Evolutionary conservation across 2,329 filamentous ascomycete species (phyloP), one percentile per base, ranked within the genome.

Genomic region (Akanthomyces uredinophilus): DNA sequence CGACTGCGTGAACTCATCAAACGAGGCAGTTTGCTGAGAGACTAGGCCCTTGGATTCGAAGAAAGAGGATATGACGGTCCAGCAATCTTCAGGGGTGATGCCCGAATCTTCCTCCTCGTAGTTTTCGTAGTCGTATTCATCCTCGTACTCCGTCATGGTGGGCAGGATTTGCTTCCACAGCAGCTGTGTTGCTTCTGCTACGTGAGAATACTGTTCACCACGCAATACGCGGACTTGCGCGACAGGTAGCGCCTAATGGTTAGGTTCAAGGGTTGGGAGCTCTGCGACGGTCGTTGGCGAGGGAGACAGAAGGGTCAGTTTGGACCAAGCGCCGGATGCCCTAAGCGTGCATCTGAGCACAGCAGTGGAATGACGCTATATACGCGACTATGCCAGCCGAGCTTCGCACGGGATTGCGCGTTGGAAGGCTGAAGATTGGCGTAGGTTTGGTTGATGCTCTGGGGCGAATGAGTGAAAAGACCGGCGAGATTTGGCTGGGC

Each of bases 11-110:
- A 99, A 99, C 73, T 98, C 93, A 77, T 99, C 92, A 78, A 96
- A 99, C 0, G 96, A 99, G 74, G 98, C 94, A 65, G 98, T 88
- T 80, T 99, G 95, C 77, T 99, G 94, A 18, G 95, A 96, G 24
- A 96, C 95, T 37, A 99, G 84, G 70, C 95, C 94, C 78, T 98
- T 99, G 65, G 87, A 85, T 69, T 97, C 92, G 79, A 99, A 99
- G 81, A 97, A 98, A 11, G 95, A 90, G 62, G 91, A 92, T 74
- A 99, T 98, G 71, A 98, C 94, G 67, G 90, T 90, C 95, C 96
- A 99, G 81, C 92, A 97, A 78, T 99, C 96, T 80, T 98, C 95
- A 64, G 93, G 91, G 29, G 93, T 96, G 78, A 98, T 96, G 68
- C 81, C 81, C 64, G 83, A 79, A 65, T 87, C 85, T 41, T 85